phyloP scores from a whole-genome alignment of 768 basidiomycete genomes.

The Gloeophyllum trabeum region DNA sequence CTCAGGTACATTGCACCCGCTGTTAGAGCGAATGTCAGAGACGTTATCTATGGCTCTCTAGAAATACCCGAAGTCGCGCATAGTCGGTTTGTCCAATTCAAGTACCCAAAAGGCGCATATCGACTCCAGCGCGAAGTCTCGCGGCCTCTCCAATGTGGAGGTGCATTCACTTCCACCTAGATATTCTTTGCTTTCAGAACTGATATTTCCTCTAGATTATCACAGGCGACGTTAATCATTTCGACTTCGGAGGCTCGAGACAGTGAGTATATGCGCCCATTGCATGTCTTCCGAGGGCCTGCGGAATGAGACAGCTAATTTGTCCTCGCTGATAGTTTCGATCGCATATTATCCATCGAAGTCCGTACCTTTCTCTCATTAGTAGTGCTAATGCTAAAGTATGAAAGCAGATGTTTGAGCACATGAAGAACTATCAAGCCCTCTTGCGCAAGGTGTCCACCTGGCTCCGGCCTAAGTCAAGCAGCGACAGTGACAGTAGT shows the following conservation, averaged over 20 bases:
- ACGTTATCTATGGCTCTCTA: slow-evolving; percentile 12
- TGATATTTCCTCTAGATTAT: slow-evolving; percentile 30
- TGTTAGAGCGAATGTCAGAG: not conserved
- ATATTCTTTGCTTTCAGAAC: slow-evolving; percentile 22
- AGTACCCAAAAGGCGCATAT: slow-evolving; percentile 57
- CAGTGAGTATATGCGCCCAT: slow-evolving; percentile 19
- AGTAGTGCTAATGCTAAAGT: too few relatives aligned
- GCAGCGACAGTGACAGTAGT: slow-evolving; percentile 13
- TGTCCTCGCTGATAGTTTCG: slow-evolving; percentile 32
- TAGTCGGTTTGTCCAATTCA: slow-evolving; percentile 59
- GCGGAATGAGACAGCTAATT: not conserved
- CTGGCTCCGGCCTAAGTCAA: slow-evolving; percentile 42
- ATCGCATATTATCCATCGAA: slow-evolving; percentile 61
- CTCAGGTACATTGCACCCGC: slow-evolving; percentile 27
- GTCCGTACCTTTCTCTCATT: slow-evolving; percentile 21
- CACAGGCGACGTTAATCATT: slow-evolving; percentile 57
- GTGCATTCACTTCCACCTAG: slow-evolving; percentile 4
- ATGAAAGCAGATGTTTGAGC: slow-evolving; percentile 66
- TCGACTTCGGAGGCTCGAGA: slow-evolving; percentile 39
- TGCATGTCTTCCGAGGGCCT: not conserved
- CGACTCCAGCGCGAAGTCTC: slow-evolving; percentile 33
- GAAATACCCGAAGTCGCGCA: slow-evolving; percentile 57
- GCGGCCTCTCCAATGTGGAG: slow-evolving; percentile 16
- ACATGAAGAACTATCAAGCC: slow-evolving; percentile 64
- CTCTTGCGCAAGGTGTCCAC: slow-evolving; percentile 50